Evolutionary conservation across 306 rosid genomes (phyloP).

Genomic region (Sphenostylis stenocarpa): DNA sequence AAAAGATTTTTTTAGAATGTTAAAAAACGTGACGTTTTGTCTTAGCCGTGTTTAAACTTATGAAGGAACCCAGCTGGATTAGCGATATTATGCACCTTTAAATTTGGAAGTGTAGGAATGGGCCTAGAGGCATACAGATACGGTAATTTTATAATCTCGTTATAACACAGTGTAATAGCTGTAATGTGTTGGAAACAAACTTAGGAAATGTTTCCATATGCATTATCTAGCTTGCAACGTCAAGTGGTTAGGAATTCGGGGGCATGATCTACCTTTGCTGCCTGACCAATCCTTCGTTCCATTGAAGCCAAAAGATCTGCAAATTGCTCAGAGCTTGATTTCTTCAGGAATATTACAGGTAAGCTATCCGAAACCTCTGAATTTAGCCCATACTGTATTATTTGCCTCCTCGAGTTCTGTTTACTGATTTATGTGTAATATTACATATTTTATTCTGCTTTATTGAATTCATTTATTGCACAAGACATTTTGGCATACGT

Average conservation of each 20-base stretch:
- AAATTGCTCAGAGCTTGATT: conserved; percentile 79
- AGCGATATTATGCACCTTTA: conserved; percentile 84
- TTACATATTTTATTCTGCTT: conserved; percentile 10
- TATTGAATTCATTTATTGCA: neutral
- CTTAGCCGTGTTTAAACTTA: neutral
- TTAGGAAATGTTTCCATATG: neutral
- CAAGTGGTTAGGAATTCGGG: conserved; percentile 83
- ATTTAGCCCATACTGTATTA: neutral
- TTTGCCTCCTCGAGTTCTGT: conserved; percentile 10
- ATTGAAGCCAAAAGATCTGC: conserved; percentile 69
- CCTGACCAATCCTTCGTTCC: conserved; percentile 66
- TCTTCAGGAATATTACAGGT: conserved; percentile 78
- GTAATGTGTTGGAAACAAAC: conserved; percentile 9
- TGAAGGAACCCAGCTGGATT: conserved; percentile 97
- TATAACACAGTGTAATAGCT: neutral
- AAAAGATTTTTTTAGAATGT: neutral
- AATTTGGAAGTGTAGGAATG: conserved; percentile 87
- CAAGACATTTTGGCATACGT: conserved; percentile 1
- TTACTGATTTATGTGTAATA: neutral
- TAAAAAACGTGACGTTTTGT: neutral
- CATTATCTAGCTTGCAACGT: conserved; percentile 75
- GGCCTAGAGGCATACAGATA: conserved; percentile 91
- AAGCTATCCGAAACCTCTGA: neutral
- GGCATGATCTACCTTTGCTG: conserved; percentile 60
- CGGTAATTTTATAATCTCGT: conserved; percentile 46